These are phyloP conservation scores for Fomitopsis pinicola DNA, from an alignment of 1,284 basidiomycete genomes.

Conservation along the genomic window DNA sequence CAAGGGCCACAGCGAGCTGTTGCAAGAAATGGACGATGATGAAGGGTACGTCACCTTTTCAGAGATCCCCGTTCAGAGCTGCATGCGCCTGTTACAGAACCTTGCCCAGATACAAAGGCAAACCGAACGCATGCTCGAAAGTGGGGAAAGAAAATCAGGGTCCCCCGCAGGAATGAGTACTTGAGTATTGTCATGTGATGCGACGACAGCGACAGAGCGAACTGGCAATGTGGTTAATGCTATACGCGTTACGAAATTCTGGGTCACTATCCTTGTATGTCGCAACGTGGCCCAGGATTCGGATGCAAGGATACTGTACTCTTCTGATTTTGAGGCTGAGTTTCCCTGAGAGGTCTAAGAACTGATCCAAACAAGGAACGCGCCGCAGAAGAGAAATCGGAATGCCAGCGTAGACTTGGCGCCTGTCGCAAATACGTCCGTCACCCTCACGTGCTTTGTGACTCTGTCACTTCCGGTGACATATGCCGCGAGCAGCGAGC, in stretches of 20 bases:
- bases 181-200: no score
- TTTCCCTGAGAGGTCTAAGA: no score
- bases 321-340: no score
- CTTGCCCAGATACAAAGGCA: constrained; percentile 23
- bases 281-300: no score
- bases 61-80: neutral
- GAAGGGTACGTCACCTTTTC: constrained; percentile 15
- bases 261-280: no score
- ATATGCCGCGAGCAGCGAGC: no score
- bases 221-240: no score
- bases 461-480: neutral
- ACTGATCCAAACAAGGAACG: no score
- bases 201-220: no score
- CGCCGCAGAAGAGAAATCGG: neutral
- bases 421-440: neutral
- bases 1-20: constrained; percentile 26
- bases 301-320: no score
- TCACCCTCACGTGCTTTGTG: neutral
- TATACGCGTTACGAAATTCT: no score
- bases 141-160: neutral
- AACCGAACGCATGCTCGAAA: constrained; percentile 1
- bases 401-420: neutral
- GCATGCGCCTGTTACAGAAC: constrained; percentile 8
- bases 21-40: constrained; percentile 21
- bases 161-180: no score